Evolutionary conservation across 768 basidiomycete genomes (phyloP).

Genomic region (Hygrophorus russula): DNA sequence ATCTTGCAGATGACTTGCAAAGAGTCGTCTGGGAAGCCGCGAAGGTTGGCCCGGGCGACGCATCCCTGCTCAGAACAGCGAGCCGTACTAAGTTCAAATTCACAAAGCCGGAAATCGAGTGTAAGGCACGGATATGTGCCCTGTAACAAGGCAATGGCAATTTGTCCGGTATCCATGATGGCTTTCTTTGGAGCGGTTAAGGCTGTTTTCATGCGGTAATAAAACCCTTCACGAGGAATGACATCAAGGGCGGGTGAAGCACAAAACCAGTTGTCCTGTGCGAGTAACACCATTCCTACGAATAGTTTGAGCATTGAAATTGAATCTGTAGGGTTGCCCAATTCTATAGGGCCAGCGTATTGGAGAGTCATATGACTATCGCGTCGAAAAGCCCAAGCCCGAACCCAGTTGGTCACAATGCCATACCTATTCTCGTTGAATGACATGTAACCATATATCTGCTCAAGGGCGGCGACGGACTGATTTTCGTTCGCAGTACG

Average conservation of each 20-base stretch:
- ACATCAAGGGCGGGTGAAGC: background rate
- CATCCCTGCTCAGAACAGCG: slow-evolving; percentile 4
- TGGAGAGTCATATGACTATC: background rate
- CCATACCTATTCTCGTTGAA: slow-evolving; percentile 10
- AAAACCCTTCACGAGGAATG: slow-evolving; percentile 1
- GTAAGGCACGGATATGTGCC: slow-evolving; percentile 3
- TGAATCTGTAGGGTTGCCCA: background rate
- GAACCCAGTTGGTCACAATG: slow-evolving; percentile 9
- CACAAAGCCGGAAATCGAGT: slow-evolving; percentile 11
- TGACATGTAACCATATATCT: slow-evolving; percentile 10
- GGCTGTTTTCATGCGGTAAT: background rate
- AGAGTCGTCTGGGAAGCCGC: background rate
- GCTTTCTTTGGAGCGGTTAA: background rate
- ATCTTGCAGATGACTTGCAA: slow-evolving; percentile 6
- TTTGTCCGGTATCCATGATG: background rate
- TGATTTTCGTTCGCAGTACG: slow-evolving; percentile 6
- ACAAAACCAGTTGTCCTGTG: background rate
- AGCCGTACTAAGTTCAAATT: slow-evolving; percentile 8
- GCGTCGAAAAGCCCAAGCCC: slow-evolving; percentile 6
- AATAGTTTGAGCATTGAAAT: background rate
- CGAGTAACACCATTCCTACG: slow-evolving; percentile 2
- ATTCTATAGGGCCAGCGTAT: slow-evolving; percentile 1
- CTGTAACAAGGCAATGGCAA: background rate
- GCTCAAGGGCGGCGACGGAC: slow-evolving; percentile 8
- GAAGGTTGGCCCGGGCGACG: background rate